phyloP scores from a whole-genome alignment of 805 yeast genomes.

The Grigorovia yakushimaensis region DNA sequence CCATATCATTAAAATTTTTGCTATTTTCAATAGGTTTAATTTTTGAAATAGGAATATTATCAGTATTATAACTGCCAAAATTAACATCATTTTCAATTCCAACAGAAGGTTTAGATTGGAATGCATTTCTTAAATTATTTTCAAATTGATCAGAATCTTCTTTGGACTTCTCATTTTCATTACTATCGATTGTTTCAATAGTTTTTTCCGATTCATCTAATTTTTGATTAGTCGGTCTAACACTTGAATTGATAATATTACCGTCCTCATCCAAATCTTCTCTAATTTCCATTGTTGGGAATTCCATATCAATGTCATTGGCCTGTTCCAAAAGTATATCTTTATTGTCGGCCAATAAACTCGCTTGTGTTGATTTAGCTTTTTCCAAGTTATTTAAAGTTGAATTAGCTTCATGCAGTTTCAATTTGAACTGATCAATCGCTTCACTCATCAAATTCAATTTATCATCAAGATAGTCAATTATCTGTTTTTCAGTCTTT shows the following conservation, averaged over 20 bases:
- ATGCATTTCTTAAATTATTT: constrained; percentile 6
- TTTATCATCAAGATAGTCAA: constrained; percentile 19
- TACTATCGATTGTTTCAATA: neutral
- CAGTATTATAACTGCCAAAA: constrained; percentile 5
- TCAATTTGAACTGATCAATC: constrained; percentile 31
- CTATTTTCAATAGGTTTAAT: neutral
- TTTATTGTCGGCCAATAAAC: neutral
- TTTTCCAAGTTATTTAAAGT: constrained; percentile 23
- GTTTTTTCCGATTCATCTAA: neutral
- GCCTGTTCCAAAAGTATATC: neutral
- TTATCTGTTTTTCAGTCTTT: constrained; percentile 16
- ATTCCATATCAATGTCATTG: constrained; percentile 26
- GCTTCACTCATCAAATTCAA: constrained; percentile 29
- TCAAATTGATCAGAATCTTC: constrained; percentile 5
- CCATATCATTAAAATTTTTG: neutral
- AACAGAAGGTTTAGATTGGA: neutral
- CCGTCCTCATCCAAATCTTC: constrained; percentile 85
- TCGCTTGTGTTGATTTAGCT: constrained; percentile 1
- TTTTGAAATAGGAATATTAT: neutral
- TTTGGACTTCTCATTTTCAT: neutral
- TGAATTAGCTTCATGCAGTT: constrained; percentile 33
- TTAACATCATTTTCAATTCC: too few species aligned
- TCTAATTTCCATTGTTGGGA: constrained; percentile 70
- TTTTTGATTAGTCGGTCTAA: constrained; percentile 29
- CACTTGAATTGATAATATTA: constrained; percentile 41